Percentiles rank a stretch among this genome's conserved stretches.
These are phyloP conservation scores for Zychaea mexicana DNA, from an alignment of 371 early-diverging fungal genomes.

Conservation along the genomic window DNA sequence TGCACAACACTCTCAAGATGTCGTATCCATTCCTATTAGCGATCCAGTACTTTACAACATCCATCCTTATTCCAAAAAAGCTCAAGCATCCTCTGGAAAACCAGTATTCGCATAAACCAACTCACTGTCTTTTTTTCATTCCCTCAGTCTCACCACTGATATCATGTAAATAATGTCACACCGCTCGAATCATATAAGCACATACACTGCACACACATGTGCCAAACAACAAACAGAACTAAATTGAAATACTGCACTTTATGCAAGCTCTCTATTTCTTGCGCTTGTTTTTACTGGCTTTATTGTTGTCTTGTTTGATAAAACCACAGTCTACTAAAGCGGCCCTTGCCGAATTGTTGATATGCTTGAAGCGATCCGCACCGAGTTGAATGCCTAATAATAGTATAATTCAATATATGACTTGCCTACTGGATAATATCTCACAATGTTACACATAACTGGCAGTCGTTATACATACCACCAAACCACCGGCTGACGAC, in stretches of 20 bases:
- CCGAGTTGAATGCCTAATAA: slow-evolving; percentile 62
- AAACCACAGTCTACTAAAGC: slow-evolving; percentile 70
- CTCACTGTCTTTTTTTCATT: too few relatives aligned
- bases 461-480: slow-evolving; percentile 45
- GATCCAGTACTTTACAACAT: neutral
- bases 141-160: too few relatives aligned
- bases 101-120: neutral
- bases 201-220: too few relatives aligned
- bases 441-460: too few relatives aligned
- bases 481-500: slow-evolving; percentile 93
- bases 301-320: slow-evolving; percentile 34
- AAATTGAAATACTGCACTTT: too few relatives aligned
- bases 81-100: neutral
- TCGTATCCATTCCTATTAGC: neutral
- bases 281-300: slow-evolving; percentile 5
- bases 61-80: neutral
- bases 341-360: slow-evolving; percentile 82
- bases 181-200: too few relatives aligned
- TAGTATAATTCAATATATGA: neutral
- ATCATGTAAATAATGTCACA: neutral
- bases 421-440: neutral
- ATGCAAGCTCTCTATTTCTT: too few relatives aligned
- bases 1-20: neutral
- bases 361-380: slow-evolving; percentile 89
- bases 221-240: too few relatives aligned